These are phyloP conservation scores for Colletotrichum ledebouriae DNA, from an alignment of 2,329 filamentous ascomycete species.

Conservation along the genomic window DNA sequence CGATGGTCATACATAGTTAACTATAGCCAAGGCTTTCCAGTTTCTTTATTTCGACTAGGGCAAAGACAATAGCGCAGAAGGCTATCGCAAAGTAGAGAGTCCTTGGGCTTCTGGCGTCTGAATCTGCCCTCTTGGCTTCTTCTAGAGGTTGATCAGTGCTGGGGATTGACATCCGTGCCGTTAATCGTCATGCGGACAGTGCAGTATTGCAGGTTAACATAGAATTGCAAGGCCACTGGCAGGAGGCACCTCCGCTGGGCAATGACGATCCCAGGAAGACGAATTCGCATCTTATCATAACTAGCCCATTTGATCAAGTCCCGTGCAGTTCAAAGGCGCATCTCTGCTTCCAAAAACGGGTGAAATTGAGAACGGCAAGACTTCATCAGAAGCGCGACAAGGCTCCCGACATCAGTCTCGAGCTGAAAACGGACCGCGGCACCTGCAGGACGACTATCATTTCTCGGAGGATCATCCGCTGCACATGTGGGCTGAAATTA, in stretches of 20 bases:
- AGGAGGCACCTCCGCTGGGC: neutral
- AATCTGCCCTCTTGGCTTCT: conserved; percentile 1
- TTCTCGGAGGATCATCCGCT: conserved; percentile 29
- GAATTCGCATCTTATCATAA: conserved; percentile 5
- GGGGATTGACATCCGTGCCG: neutral
- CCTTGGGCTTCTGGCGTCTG: neutral
- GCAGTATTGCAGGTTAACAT: conserved; percentile 9
- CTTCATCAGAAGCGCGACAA: conserved; percentile 6
- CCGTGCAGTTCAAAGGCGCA: neutral
- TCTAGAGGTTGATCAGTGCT: neutral
- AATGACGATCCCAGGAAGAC: neutral
- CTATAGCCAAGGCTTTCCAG: no score
- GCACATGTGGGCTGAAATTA: conserved; percentile 27
- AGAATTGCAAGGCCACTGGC: neutral
- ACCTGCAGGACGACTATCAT: conserved; percentile 15
- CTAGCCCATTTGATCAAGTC: neutral
- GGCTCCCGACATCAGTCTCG: neutral
- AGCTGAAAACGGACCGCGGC: conserved; percentile 11
- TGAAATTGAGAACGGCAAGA: conserved; percentile 3
- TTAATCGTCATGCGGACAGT: neutral
- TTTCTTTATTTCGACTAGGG: no score
- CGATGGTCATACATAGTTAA: no score
- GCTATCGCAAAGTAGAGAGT: neutral
- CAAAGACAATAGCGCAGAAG: no score
- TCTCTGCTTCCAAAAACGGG: conserved; percentile 1